phyloP scores from a whole-genome alignment of 768 basidiomycete species.

The Stropharia rugosoannulata region DNA sequence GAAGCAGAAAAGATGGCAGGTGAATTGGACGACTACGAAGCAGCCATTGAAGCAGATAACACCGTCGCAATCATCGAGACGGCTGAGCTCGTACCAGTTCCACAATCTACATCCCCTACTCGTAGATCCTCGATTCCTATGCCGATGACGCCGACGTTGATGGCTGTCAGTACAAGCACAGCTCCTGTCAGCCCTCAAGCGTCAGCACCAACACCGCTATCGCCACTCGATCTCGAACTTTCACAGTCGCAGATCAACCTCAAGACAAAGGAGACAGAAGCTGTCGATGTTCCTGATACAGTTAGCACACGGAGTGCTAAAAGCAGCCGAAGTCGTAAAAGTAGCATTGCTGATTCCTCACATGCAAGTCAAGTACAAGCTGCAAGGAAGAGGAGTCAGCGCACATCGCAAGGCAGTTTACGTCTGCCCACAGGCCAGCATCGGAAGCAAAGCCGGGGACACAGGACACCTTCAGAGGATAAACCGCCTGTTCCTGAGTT shows the following conservation, averaged over 20 bases:
- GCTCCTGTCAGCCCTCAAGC: slow-evolving; percentile 15
- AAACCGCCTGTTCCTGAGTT: slow-evolving; percentile 34
- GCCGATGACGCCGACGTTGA: slow-evolving; percentile 22
- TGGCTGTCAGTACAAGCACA: slow-evolving; percentile 17
- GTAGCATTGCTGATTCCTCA: slow-evolving; percentile 26
- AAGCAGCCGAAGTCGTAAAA: slow-evolving; percentile 35
- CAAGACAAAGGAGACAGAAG: slow-evolving; percentile 23
- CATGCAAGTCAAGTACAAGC: slow-evolving; percentile 53
- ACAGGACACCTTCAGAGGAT: slow-evolving; percentile 23
- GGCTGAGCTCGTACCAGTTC: slow-evolving; percentile 44
- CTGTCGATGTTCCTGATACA: slow-evolving; percentile 32
- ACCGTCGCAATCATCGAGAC: slow-evolving; percentile 43
- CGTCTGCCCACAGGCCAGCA: slow-evolving; percentile 46
- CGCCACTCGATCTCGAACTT: slow-evolving; percentile 12
- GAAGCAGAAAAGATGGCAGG: slow-evolving; percentile 71
- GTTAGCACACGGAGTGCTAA: slow-evolving; percentile 32
- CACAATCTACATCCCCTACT: slow-evolving; percentile 19
- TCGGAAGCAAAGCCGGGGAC: slow-evolving; percentile 20
- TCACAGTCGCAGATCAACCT: slow-evolving; percentile 18
- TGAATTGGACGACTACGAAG: slow-evolving; percentile 68
- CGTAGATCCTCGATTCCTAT: slow-evolving; percentile 19
- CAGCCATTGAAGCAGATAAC: slow-evolving; percentile 30
- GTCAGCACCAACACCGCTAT: slow-evolving; percentile 13
- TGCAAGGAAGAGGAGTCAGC: slow-evolving; percentile 61
- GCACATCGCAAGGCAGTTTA: slow-evolving; percentile 66